Evolutionary conservation across 495 filamentous ascomycete species (phyloP).

Genomic region (Aspergillus steynii): DNA sequence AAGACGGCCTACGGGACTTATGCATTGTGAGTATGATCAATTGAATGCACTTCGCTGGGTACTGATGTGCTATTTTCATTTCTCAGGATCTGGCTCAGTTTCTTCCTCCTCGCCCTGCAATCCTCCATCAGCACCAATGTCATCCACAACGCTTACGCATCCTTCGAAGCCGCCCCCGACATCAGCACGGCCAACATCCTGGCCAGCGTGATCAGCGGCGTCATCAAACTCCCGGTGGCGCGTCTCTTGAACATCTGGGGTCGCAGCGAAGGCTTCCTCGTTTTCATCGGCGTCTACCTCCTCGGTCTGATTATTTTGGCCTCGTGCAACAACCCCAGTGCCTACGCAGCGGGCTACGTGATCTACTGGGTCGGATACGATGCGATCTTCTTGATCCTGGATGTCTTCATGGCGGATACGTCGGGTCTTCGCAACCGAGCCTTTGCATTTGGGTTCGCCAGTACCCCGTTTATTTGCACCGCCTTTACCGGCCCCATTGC

Average conservation of each 20-base stretch:
- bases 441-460: constrained; percentile 59
- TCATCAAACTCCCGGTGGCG: constrained; percentile 66
- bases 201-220: constrained; percentile 59
- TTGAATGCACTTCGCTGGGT: no score
- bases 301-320: constrained; percentile 51
- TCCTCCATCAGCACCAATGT: constrained; percentile 36
- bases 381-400: constrained; percentile 55
- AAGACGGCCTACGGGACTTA: constrained; percentile 35
- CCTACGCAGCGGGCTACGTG: constrained; percentile 51
- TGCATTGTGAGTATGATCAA: constrained; percentile 31
- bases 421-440: constrained; percentile 61
- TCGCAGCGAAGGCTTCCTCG: constrained; percentile 51
- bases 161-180: constrained; percentile 38
- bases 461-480: constrained; percentile 58
- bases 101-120: constrained; percentile 45
- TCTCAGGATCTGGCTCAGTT: constrained; percentile 44
- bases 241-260: constrained; percentile 71
- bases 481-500: constrained; percentile 38
- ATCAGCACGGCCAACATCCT: constrained; percentile 39
- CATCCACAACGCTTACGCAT: constrained; percentile 38
- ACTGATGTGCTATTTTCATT: neutral
- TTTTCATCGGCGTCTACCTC: constrained; percentile 37
- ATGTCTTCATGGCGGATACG: constrained; percentile 66
- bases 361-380: constrained; percentile 61
- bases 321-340: constrained; percentile 42